Base-by-base conservation (phyloP, 768 basidiomycete species). In the Phylloporus arenicola region DNA sequence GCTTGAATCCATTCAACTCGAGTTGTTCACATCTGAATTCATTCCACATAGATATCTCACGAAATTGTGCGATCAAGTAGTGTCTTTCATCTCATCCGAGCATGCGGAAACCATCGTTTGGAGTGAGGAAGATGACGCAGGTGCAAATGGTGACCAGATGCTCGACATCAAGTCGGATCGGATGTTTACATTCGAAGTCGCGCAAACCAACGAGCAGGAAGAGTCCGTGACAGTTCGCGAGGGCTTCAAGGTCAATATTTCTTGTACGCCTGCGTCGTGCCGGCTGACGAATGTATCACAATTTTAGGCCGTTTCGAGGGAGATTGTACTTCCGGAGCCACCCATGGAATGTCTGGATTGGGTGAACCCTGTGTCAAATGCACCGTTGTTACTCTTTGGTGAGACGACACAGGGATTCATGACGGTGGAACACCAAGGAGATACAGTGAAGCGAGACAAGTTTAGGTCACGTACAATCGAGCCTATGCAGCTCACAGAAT, bases 171-270 rank as follows among this genome's bases (percentile, higher is more conserved):
- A 71, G 12, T 66, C 62, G 3, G 79, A 78, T 30, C 68, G 80
- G 8, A 61, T 82, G 48, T 78, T 76, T 56, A 72, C 71, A 1
- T 83, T 79, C 46, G 74, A 77, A 39, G 80, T 83, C 1, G 62
- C 70, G 0, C 79, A 82, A 59, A 79, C 74, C 6, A 72, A 72
- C n/a, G 78, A 81, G 43, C 76, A 81, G 53, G 78, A 79, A 46
- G 81, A 81, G 56, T 68, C 69, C 6, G 77, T 80, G 2, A 59
- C 62, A 1, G 58, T 65, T 8, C 68, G 69, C 14, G 63, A 67
- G 4, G 80, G 80, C 0, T 80, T 81, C 57, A 66, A 61, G 55
- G 81, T 80, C 13, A 57, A 12, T 64, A 14, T 5, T 14, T 29
- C 7, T 43, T 43, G 2, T 4, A n/a, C 11, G 12, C 0, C 12